Evolutionary conservation across 345 rosid genomes (phyloP).

Genomic region (Anastatica hierochuntica): DNA sequence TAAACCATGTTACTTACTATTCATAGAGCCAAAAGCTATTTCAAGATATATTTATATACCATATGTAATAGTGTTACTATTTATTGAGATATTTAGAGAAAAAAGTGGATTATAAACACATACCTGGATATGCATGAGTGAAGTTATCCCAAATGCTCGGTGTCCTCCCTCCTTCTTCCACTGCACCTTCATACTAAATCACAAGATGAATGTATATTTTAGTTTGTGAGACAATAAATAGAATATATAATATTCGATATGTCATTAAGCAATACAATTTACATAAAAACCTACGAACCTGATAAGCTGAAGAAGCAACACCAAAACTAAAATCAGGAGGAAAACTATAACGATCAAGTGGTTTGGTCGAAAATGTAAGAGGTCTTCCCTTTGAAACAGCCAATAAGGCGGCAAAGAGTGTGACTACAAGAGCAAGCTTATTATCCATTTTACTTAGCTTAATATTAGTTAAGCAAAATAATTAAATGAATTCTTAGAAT

Average conservation of each 20-base stretch:
- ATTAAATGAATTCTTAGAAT: not conserved
- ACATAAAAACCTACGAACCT: conserved; percentile 1
- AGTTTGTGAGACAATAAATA: not conserved
- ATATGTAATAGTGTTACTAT: not conserved
- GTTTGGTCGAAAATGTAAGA: not conserved
- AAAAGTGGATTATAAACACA: not conserved
- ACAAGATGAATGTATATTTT: not conserved
- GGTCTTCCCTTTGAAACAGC: conserved; percentile 9
- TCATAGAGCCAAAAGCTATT: not conserved
- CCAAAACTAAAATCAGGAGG: conserved; percentile 21
- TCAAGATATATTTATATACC: not conserved
- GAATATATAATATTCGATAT: not conserved
- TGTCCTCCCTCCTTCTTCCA: conserved; percentile 23
- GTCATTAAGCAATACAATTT: not conserved
- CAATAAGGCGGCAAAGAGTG: conserved; percentile 1
- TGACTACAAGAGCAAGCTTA: conserved; percentile 1
- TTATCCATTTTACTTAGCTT: not conserved
- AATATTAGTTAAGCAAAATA: not conserved
- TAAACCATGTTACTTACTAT: not conserved
- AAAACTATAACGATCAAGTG: conserved; percentile 11
- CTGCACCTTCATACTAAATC: conserved; percentile 27
- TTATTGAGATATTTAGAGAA: not conserved
- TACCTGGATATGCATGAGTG: conserved; percentile 20
- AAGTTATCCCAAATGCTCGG: conserved; percentile 27
- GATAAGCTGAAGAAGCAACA: conserved; percentile 27